Conservation (phyloP, 306 rosid species). For the Malus orientalis region DNA sequence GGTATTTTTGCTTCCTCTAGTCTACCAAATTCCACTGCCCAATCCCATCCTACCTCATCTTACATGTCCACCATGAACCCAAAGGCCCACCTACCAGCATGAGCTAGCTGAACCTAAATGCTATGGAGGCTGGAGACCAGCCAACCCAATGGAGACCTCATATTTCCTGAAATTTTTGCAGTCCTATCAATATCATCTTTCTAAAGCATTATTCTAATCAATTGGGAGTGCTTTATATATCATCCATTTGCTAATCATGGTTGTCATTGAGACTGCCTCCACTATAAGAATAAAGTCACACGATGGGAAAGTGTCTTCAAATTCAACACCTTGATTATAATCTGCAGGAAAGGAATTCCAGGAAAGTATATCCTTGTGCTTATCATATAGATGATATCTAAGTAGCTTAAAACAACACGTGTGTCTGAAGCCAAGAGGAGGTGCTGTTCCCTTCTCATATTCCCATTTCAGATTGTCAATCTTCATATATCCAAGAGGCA, state of each 20-base stretch:
- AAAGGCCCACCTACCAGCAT: not conserved
- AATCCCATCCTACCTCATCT: too few relatives aligned
- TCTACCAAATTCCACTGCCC: too few relatives aligned
- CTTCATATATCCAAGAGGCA: too few relatives aligned
- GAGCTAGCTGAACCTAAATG: not conserved
- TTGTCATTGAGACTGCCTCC: not conserved
- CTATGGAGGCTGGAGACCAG: not conserved
- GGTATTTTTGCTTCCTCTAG: too few relatives aligned
- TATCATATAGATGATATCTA: not conserved
- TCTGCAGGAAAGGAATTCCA: not conserved
- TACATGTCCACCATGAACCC: not conserved
- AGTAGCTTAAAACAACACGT: not conserved
- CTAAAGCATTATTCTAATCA: not conserved
- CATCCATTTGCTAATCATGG: too few relatives aligned
- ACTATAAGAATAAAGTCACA: not conserved
- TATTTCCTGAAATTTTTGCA: not conserved
- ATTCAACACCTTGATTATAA: not conserved
- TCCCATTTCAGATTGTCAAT: too few relatives aligned
- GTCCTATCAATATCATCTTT: not conserved
- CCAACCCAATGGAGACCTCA: not conserved
- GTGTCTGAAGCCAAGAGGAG: not conserved
- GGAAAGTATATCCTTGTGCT: not conserved
- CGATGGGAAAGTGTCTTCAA: not conserved
- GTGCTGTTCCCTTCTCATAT: too few relatives aligned
- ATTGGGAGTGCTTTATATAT: too few relatives aligned